Evolutionary conservation across 495 filamentous ascomycete genomes (phyloP), one percentile per base, ranked within the genome.

Genomic region (Neurospora africana): DNA sequence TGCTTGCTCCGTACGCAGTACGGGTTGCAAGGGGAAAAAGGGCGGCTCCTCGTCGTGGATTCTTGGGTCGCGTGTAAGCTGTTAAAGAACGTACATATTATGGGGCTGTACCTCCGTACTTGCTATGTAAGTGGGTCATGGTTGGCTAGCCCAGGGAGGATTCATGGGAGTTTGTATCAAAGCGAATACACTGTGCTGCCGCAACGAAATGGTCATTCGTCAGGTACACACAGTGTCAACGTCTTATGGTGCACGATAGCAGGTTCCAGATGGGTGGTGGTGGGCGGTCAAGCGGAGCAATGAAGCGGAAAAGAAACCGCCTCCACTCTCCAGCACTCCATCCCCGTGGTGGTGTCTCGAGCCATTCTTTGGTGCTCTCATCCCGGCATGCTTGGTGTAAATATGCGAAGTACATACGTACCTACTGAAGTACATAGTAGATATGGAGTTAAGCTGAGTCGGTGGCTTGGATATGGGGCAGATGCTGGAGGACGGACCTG

Each of bases 251-350:
- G 53, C 17, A 61, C 53, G 53, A 65, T 27, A 71, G 27, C 30
- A 53, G 69, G 75, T 68, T 33, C 43, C 65, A 70, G 67, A 53
- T 47, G 36, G 44, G 47, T 33, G 19, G 15, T 30, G 69, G 75
- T 69, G 72, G 78, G 77, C 72, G 77, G 78, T 79, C 76, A 78
- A 79, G 77, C 77, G 78, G 77, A 79, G 75, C 74, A 75, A 72
- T 70, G 74, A 74, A 72, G 75, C 71, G 73, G 70, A 75, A 75
- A 69, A 71, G 74, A 47, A 53, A 44, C 53, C 53, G 53, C 53
- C 53, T 65, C 53, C 53, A 65, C 53, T 65, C 15, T 65, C 27
- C 27, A 36, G 40, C 43, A 33, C 65, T 17, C 33, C 65, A n/a
- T 68, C 70, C 68, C 35, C 11, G 27, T 39, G 71, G 36, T 39